A percentile compares a stretch with the other conserved stretches of the same genome.
phyloP scores from a whole-genome alignment of 2,329 filamentous ascomycete species.

The Simplicillium sp. region DNA sequence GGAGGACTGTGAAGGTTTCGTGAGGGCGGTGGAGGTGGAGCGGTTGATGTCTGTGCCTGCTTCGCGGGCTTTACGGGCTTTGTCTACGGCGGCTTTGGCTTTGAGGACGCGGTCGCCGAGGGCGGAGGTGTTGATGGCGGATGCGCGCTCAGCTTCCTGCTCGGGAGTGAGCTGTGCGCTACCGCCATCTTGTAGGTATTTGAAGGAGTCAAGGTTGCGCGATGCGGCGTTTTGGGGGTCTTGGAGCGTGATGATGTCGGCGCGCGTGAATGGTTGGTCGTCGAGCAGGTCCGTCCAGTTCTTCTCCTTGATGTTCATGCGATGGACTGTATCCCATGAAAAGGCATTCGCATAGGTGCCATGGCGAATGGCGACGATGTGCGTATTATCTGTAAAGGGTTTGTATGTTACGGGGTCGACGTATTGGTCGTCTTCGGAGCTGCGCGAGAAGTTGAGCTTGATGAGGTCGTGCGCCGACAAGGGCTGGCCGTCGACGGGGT shows the following conservation, averaged over 20 bases:
- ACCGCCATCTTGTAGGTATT: constrained; percentile 76
- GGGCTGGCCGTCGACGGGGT: constrained; percentile 75
- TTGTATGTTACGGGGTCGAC: constrained; percentile 97
- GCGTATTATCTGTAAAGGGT: constrained; percentile 94
- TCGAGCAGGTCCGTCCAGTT: constrained; percentile 88
- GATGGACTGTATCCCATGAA: constrained; percentile 88
- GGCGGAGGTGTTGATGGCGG: constrained; percentile 68
- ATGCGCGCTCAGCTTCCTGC: constrained; percentile 57
- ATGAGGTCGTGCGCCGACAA: constrained; percentile 77
- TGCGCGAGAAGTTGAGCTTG: constrained; percentile 84
- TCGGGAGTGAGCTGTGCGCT: constrained; percentile 58
- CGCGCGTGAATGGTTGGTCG: constrained; percentile 76
- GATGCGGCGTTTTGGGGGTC: constrained; percentile 85
- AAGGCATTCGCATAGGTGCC: constrained; percentile 89
- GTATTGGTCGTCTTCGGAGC: constrained; percentile 75
- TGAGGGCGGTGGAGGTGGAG: constrained; percentile 28
- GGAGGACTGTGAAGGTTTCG: constrained; percentile 18
- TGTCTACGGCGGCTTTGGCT: constrained; percentile 89
- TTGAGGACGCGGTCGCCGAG: constrained; percentile 82
- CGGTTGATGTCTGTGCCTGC: constrained; percentile 50
- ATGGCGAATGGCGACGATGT: constrained; percentile 79
- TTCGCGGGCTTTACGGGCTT: constrained; percentile 66
- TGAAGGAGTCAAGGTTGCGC: constrained; percentile 78
- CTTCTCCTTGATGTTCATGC: constrained; percentile 93
- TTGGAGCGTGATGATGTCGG: constrained; percentile 92